Conservation (phyloP, 2,329 filamentous ascomycete species). For the Ascomycota sp. region DNA sequence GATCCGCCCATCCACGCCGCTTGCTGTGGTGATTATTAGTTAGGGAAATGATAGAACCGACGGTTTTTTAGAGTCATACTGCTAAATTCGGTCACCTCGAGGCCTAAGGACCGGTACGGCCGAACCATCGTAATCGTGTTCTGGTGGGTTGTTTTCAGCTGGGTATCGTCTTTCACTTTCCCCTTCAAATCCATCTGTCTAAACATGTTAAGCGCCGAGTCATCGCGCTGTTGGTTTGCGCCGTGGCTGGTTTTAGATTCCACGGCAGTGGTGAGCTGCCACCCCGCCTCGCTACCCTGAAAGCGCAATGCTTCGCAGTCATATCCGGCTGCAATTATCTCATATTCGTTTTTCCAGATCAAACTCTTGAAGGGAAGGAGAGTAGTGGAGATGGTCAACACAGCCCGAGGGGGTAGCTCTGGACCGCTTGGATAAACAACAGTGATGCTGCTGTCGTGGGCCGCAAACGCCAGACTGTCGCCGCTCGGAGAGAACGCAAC, state of each 20-base stretch:
- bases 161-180: constrained; percentile 76
- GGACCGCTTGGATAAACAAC: constrained; percentile 86
- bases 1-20: constrained; percentile 63
- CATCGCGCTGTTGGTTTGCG: constrained; percentile 48
- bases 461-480: constrained; percentile 79
- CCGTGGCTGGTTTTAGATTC: constrained; percentile 51
- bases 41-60: too few species aligned
- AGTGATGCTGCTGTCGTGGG: constrained; percentile 91
- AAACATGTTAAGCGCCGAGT: constrained; percentile 95
- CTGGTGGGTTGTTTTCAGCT: constrained; percentile 88
- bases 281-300: constrained; percentile 56
- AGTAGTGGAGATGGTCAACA: constrained; percentile 77
- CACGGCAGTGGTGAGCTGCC: constrained; percentile 65
- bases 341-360: constrained; percentile 77
- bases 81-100: constrained; percentile 58
- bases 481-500: constrained; percentile 86
- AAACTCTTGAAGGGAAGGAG: constrained; percentile 81
- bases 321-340: constrained; percentile 90
- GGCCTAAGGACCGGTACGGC: constrained; percentile 46
- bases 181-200: constrained; percentile 96
- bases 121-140: constrained; percentile 84
- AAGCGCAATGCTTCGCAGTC: constrained; percentile 82
- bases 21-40: constrained; percentile 27
- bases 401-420: constrained; percentile 76
- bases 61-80: constrained; percentile 35